These are phyloP conservation scores for Metschnikowia chrysomelidarum DNA, from an alignment of 805 yeast genomes.

Conservation along the genomic window DNA sequence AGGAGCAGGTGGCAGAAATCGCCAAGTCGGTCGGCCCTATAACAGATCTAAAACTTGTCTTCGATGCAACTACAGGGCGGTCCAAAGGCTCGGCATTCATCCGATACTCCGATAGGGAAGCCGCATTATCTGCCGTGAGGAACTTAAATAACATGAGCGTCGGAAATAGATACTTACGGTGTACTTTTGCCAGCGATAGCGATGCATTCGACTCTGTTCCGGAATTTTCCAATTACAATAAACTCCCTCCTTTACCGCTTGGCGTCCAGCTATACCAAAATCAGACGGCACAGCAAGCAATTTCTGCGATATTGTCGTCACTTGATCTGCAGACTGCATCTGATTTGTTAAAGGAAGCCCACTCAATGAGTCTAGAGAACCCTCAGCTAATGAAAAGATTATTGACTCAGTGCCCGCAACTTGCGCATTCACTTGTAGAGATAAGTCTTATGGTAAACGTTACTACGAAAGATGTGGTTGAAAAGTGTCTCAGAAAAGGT, in stretches of 20 bases:
- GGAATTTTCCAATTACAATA: constrained; percentile 22
- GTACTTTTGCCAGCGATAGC: constrained; percentile 65
- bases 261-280: constrained; percentile 42
- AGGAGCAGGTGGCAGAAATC: constrained; percentile 85
- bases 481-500: constrained; percentile 35
- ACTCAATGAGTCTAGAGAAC: constrained; percentile 33
- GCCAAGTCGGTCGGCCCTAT: constrained; percentile 91
- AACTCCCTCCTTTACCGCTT: constrained; percentile 40
- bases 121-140: constrained; percentile 88
- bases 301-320: constrained; percentile 41
- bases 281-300: constrained; percentile 39
- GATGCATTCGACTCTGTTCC: constrained; percentile 19
- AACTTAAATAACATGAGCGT: constrained; percentile 77
- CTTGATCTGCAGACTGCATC: constrained; percentile 48
- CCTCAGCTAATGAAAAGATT: constrained; percentile 60
- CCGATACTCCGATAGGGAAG: constrained; percentile 76
- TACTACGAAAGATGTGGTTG: constrained; percentile 35
- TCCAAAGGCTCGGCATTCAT: constrained; percentile 91
- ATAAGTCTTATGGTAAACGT: constrained; percentile 42
- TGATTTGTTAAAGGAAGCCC: constrained; percentile 43
- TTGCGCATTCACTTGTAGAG: constrained; percentile 81
- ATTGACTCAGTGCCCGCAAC: constrained; percentile 72
- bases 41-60: constrained; percentile 65
- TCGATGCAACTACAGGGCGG: constrained; percentile 85
- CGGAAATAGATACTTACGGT: constrained; percentile 69